Evolutionary conservation across 2,329 filamentous ascomycete genomes (phyloP).

Genomic region (Huntiella abstrusa): DNA sequence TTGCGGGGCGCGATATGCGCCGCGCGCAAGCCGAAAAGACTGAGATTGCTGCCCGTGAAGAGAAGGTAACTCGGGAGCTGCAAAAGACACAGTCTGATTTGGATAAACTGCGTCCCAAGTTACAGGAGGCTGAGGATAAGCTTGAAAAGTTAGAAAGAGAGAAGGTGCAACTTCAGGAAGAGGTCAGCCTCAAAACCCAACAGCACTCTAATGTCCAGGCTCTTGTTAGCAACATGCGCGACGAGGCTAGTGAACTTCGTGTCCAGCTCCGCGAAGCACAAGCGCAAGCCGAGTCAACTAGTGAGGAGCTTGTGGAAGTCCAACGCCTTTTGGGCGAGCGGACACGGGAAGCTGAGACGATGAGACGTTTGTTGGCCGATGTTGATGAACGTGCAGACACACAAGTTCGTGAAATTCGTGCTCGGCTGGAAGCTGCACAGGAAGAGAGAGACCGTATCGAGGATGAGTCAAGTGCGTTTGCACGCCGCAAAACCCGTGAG

Average conservation of each 20-base stretch:
- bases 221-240: conserved; percentile 77
- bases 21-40: conserved; percentile 62
- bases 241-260: conserved; percentile 72
- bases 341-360: conserved; percentile 81
- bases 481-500: conserved; percentile 60
- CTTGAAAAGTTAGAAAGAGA: conserved; percentile 49
- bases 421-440: conserved; percentile 72
- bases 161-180: conserved; percentile 49
- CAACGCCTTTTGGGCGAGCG: conserved; percentile 74
- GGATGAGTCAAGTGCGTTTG: conserved; percentile 66
- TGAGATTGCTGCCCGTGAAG: conserved; percentile 53
- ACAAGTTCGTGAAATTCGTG: conserved; percentile 73
- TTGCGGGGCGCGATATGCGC: conserved; percentile 58
- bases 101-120: conserved; percentile 39
- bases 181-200: conserved; percentile 64
- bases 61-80: conserved; percentile 54
- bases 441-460: conserved; percentile 87
- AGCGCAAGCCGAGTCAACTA: conserved; percentile 63
- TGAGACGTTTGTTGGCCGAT: conserved; percentile 74
- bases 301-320: conserved; percentile 81
- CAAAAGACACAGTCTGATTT: conserved; percentile 55
- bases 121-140: conserved; percentile 56
- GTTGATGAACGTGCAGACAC: conserved; percentile 67
- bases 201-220: conserved; percentile 76
- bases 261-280: conserved; percentile 83